Base-by-base conservation (phyloP, 208 protist species). In the Crithidia acanthocephali region DNA sequence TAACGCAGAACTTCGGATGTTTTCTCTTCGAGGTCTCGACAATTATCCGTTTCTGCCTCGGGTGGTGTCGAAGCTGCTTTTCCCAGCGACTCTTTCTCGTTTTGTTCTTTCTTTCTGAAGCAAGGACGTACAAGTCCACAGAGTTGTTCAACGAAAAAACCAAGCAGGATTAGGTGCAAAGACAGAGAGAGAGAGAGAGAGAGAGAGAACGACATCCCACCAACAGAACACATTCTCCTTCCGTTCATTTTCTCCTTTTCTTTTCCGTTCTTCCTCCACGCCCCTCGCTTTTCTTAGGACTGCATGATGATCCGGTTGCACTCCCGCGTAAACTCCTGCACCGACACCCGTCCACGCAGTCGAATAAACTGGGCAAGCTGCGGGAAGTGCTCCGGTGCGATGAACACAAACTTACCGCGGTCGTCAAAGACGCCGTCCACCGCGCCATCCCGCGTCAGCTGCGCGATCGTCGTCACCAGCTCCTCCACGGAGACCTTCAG, bases 351-450 rank as follows among this genome's bases (percentile, higher is more conserved):
- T 0, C 86, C 90, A 22, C 86, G 83, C 51, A 76, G 76, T 7
- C 74, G 40, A 11, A 95, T 77, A 45, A 95, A 92, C 42, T 80
- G 63, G 22, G 86, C 87, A 3, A 95, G 71, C 58, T 78, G 61
- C 16, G 50, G 50, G 47, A 81, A 90, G 47, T 92, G 81, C 62
- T 73, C 67, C 25, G 88, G 79, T 5, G 82, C 68, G 33, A 95
- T 74, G 10, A 91, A 78, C 5, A 92, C 57, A 64, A 86, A 92
- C 78, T 92, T 90, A n/a, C 90, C 87, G n/a, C 87, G 77, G 25
- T 95, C 90, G 68, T 95, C 87, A 67, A 95, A 91, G 1, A 92
- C 86, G 25, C 90, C 86, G 44, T 74, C 81, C 18, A 92, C 73
- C 20, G 33, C 33, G 13, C 85, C 79, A 7, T 78, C 76, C 33